Percentiles rank a stretch among this genome's conserved stretches.
Evolutionary conservation across 768 basidiomycete genomes (phyloP).

Genomic region (Cystofilobasidium macerans): DNA sequence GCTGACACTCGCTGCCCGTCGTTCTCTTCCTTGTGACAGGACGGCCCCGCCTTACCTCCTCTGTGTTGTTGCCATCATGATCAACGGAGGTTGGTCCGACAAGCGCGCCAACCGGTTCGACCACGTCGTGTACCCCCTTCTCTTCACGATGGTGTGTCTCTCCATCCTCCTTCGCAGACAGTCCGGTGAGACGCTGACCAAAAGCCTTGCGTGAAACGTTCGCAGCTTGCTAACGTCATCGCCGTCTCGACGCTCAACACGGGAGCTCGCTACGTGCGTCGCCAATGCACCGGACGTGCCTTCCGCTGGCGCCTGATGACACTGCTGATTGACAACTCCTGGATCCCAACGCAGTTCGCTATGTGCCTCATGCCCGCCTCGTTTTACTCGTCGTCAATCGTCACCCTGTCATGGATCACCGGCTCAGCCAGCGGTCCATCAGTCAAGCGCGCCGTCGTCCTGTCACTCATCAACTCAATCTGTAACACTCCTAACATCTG

Average conservation of each 20-base stretch:
- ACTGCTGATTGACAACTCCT: neutral
- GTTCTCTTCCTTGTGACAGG: conserved; percentile 30
- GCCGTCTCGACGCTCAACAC: conserved; percentile 33
- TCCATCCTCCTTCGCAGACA: neutral
- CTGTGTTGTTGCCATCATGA: conserved; percentile 32
- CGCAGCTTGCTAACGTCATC: conserved; percentile 32
- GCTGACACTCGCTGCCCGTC: neutral
- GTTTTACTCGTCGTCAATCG: conserved; percentile 34
- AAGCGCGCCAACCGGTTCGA: conserved; percentile 17
- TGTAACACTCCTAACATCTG: conserved; percentile 30
- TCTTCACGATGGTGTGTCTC: neutral
- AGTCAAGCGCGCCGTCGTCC: conserved; percentile 35
- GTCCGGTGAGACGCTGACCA: neutral
- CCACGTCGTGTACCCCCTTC: neutral
- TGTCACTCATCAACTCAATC: conserved; percentile 34
- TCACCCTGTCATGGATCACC: conserved; percentile 36
- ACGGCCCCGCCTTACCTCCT: conserved; percentile 34
- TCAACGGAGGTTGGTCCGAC: conserved; percentile 34
- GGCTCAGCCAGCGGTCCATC: conserved; percentile 31
- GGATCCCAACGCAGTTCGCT: conserved; percentile 20
- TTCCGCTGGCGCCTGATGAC: neutral
- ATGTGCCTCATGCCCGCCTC: conserved; percentile 34
- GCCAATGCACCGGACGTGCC: neutral
- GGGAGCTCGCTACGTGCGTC: conserved; percentile 32
- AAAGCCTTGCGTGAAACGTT: conserved; percentile 31